Conservation (phyloP, 805 yeast species). For the Cyberlindnera xylosilytica region DNA sequence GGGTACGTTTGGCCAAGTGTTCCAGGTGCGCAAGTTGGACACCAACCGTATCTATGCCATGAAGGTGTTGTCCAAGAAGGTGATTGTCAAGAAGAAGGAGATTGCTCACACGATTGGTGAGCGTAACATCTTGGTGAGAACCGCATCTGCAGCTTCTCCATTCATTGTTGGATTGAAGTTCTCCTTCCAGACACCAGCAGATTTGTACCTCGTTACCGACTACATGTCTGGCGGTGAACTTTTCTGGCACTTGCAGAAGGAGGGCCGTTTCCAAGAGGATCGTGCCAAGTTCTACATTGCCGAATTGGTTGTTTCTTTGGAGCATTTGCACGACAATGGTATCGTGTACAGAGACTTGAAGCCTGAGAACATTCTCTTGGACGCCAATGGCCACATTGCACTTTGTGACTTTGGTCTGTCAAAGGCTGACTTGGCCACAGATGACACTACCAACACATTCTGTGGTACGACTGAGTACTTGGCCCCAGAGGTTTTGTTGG, state of each 20-base stretch:
- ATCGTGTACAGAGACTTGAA: conserved; percentile 95
- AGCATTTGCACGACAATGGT: conserved; percentile 92
- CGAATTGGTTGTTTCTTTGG: conserved; percentile 87
- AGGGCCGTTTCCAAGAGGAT: conserved; percentile 89
- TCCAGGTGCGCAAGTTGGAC: conserved; percentile 90
- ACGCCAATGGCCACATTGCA: conserved; percentile 97
- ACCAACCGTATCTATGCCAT: conserved; percentile 92
- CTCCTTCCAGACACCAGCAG: conserved; percentile 93
- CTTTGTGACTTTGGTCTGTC: conserved; percentile 96
- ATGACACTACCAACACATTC: conserved; percentile 89
- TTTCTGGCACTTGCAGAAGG: conserved; percentile 95
- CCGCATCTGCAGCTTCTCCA: conserved; percentile 84
- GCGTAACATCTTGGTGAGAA: conserved; percentile 88
- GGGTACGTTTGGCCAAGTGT: conserved; percentile 98
- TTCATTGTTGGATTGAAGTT: conserved; percentile 95
- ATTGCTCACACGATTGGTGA: conserved; percentile 98
- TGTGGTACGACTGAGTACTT: conserved; percentile 98
- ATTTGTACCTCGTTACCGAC: conserved; percentile 90
- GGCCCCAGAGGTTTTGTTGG: conserved; percentile 94
- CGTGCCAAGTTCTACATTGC: conserved; percentile 97
- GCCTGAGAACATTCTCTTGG: conserved; percentile 93
- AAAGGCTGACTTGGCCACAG: conserved; percentile 82
- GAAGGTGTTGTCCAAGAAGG: conserved; percentile 93
- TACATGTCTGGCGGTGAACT: conserved; percentile 98
- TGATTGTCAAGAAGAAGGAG: conserved; percentile 94